Evolutionary conservation across 1,284 basidiomycete species (phyloP).

Genomic region (Flammula alnicola): DNA sequence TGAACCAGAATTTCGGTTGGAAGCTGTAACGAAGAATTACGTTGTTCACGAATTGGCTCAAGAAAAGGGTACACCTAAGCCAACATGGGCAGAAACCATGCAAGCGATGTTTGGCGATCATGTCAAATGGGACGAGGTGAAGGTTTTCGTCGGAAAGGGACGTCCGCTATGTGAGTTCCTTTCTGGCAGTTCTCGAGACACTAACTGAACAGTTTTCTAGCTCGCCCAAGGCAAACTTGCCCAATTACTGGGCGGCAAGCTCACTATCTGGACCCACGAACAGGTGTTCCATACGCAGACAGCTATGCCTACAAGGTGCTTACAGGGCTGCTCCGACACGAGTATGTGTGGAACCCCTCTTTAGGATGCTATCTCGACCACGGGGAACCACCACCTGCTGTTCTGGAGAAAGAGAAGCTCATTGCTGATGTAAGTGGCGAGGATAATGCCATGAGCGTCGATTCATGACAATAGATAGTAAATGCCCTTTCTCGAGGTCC

Average conservation of each 20-base stretch:
- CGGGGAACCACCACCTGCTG: conserved; percentile 19
- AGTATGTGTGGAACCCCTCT: conserved; percentile 65
- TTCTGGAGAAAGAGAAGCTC: conserved; percentile 5
- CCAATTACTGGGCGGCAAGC: conserved; percentile 68
- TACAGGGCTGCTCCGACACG: conserved; percentile 60
- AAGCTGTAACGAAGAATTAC: conserved; percentile 64
- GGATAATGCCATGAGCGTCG: conserved; percentile 7
- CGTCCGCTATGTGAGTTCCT: conserved; percentile 59
- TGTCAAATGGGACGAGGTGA: conserved; percentile 70
- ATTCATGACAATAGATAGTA: too few relatives aligned
- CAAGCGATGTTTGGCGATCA: conserved; percentile 77
- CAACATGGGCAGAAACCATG: conserved; percentile 75
- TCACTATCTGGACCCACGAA: conserved; percentile 76
- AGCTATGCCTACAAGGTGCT: conserved; percentile 66
- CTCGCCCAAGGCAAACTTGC: conserved; percentile 63
- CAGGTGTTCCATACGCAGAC: conserved; percentile 78
- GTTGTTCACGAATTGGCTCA: conserved; percentile 65
- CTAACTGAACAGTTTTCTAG: conserved; percentile 38
- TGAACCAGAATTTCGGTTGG: conserved; percentile 35
- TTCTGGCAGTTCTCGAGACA: conserved; percentile 1
- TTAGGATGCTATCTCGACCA: conserved; percentile 59
- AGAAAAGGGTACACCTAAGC: conserved; percentile 47
- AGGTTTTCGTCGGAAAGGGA: conserved; percentile 62
- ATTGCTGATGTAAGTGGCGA: not conserved
- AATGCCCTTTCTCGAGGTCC: too few relatives aligned